These are phyloP conservation scores for Hypsizygus marmoreus DNA, from an alignment of 768 basidiomycete genomes.

Conservation along the genomic window DNA sequence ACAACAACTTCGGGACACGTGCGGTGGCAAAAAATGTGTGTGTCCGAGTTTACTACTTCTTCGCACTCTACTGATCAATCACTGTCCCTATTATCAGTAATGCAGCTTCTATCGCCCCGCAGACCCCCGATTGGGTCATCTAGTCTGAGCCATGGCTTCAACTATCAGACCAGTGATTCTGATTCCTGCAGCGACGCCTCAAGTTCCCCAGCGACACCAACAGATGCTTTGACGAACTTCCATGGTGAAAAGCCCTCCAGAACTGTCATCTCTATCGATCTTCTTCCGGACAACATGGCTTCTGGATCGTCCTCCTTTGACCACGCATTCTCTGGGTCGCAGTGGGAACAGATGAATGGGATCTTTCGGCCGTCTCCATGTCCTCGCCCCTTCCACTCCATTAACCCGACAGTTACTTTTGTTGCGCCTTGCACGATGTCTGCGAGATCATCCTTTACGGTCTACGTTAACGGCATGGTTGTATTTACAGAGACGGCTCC, in stretches of 20 bases:
- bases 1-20: conserved; percentile 76
- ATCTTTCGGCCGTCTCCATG: conserved; percentile 41
- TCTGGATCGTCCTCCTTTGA: conserved; percentile 10
- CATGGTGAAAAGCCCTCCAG: conserved; percentile 27
- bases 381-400: conserved; percentile 55
- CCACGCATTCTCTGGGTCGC: conserved; percentile 7
- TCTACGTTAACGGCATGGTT: conserved; percentile 48
- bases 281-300: conserved; percentile 33
- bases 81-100: conserved; percentile 32
- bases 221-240: conserved; percentile 35
- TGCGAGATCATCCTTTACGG: conserved; percentile 58
- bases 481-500: conserved; percentile 54
- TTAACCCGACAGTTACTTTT: conserved; percentile 72
- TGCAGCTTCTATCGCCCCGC: conserved; percentile 46
- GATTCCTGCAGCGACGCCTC: conserved; percentile 44
- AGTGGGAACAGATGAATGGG: conserved; percentile 13
- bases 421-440: conserved; percentile 46
- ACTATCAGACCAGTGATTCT: conserved; percentile 28
- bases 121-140: conserved; percentile 21
- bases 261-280: conserved; percentile 48
- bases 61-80: conserved; percentile 6
- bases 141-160: conserved; percentile 15
- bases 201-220: conserved; percentile 40
- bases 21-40: conserved; percentile 71
- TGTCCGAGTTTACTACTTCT: conserved; percentile 16